These are phyloP conservation scores for Knufia petricola DNA, from an alignment of 2,329 filamentous ascomycete species.

Conservation along the genomic window DNA sequence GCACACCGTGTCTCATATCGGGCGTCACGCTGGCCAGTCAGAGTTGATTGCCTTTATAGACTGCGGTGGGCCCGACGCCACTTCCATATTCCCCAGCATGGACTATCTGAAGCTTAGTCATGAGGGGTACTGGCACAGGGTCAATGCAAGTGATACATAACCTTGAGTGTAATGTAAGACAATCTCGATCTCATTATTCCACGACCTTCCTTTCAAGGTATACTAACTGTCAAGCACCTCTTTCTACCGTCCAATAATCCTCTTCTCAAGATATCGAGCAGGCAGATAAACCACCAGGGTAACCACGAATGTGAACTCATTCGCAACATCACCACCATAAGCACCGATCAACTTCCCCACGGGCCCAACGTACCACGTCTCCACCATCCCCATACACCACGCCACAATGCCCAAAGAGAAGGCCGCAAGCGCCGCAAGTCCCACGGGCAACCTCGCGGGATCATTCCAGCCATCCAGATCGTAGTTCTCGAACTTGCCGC, in stretches of 20 bases:
- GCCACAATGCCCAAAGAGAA: slow-evolving; percentile 39
- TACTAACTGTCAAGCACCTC: too few relatives aligned
- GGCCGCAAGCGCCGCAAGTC: slow-evolving; percentile 35
- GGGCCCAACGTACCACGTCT: slow-evolving; percentile 43
- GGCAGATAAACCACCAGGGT: slow-evolving; percentile 41
- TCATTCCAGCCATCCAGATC: slow-evolving; percentile 43
- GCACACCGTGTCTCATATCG: too few relatives aligned
- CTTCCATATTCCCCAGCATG: too few relatives aligned
- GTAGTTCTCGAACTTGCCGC: slow-evolving; percentile 35
- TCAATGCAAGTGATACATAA: too few relatives aligned
- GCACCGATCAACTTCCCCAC: slow-evolving; percentile 37
- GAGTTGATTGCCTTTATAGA: too few relatives aligned
- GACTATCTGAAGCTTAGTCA: too few relatives aligned
- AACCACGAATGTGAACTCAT: slow-evolving; percentile 44
- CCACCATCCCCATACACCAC: slow-evolving; percentile 50
- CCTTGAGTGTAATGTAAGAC: too few relatives aligned
- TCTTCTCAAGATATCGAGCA: slow-evolving; percentile 37
- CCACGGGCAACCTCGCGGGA: slow-evolving; percentile 35
- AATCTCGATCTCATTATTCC: neutral
- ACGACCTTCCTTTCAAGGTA: slow-evolving; percentile 30
- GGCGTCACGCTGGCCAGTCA: too few relatives aligned
- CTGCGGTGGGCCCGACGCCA: too few relatives aligned
- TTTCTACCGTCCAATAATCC: too few relatives aligned
- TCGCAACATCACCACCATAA: slow-evolving; percentile 42
- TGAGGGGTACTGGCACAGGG: too few relatives aligned